These are phyloP conservation scores for Paecilomyces sp. DNA, from an alignment of 2,329 filamentous ascomycete genomes.

Conservation along the genomic window DNA sequence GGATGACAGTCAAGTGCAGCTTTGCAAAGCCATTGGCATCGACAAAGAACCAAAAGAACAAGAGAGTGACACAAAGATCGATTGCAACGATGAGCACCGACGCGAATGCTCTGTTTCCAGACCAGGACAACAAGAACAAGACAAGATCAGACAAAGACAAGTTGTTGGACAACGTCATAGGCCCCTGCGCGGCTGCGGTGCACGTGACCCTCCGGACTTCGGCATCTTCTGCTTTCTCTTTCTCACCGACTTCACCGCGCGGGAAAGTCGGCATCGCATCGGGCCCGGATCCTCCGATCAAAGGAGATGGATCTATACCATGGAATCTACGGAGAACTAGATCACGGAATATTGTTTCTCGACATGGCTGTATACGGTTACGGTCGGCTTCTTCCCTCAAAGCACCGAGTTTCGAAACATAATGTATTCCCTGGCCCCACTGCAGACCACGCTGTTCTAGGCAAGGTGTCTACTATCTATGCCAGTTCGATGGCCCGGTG, in stretches of 20 bases:
- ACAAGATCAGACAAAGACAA: too few species aligned
- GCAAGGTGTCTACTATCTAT: too few species aligned
- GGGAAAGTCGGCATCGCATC: neutral
- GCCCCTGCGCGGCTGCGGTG: neutral
- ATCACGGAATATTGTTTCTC: too few species aligned
- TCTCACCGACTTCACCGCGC: neutral
- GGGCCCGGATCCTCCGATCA: neutral
- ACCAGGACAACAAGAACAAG: too few species aligned
- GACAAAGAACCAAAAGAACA: neutral
- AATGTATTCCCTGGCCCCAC: neutral
- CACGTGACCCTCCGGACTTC: neutral
- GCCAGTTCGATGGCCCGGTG: too few species aligned
- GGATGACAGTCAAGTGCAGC: slow-evolving; percentile 3
- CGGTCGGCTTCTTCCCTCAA: neutral
- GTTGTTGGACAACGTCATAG: neutral
- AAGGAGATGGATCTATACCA: neutral
- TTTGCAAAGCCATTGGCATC: neutral
- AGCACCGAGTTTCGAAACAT: neutral
- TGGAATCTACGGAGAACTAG: too few species aligned
- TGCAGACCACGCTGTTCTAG: neutral
- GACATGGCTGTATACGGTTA: too few species aligned
- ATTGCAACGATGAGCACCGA: neutral
- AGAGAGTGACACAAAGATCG: neutral
- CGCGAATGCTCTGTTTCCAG: too few species aligned
- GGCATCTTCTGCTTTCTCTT: neutral